Base-by-base conservation (phyloP, 352 stramenopile genomes). In the Phytopythium aichiense region DNA sequence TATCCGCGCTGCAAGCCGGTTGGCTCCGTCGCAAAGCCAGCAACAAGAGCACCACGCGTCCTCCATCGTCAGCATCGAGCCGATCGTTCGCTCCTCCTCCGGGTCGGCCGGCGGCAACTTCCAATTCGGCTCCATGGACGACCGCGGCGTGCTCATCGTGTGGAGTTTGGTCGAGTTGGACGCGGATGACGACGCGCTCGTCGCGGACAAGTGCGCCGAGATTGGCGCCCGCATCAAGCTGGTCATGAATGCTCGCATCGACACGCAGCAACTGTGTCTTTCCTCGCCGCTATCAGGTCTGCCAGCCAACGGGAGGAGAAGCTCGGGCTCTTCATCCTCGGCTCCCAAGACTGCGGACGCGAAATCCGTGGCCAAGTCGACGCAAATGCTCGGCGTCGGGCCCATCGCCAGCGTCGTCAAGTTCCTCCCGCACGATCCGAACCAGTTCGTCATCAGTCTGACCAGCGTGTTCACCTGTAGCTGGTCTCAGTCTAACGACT, bases 121-220 rank as follows among this genome's bases (percentile, higher is more conserved):
- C 56, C 83, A 92, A 57, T 86, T 92, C 56, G 78, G 70, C 1
- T 90, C 82, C 4, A 81, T 91, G 61, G 82, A 91, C 31, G 78
- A 91, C 51, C 82, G 82, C 11, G 82, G 82, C 0, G 54, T 89
- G 22, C 59, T 91, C 12, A 73, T 91, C 23, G 73, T 91, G 35
- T 91, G 82, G 82, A 89, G 82, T 22, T 58, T 89, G n/a, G 74
- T 91, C 35, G 79, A 88, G 33, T 79, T 81, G 8, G 67, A 77
- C 13, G 51, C 65, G 0, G 69, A 63, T 7, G 73, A 86, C 23
- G 74, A 88, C 42, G 68, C 77, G 15, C 50, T 87, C 9, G 51
- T 74, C 50, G 61, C 61, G 1, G 74, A 89, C 56, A 88, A 84
- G 55, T 91, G 80, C 56, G 74, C 88, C 5, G 72, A 83, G 61